Evolutionary conservation across 768 basidiomycete genomes (phyloP).

Genomic region (Symmetrospora coprosmae): DNA sequence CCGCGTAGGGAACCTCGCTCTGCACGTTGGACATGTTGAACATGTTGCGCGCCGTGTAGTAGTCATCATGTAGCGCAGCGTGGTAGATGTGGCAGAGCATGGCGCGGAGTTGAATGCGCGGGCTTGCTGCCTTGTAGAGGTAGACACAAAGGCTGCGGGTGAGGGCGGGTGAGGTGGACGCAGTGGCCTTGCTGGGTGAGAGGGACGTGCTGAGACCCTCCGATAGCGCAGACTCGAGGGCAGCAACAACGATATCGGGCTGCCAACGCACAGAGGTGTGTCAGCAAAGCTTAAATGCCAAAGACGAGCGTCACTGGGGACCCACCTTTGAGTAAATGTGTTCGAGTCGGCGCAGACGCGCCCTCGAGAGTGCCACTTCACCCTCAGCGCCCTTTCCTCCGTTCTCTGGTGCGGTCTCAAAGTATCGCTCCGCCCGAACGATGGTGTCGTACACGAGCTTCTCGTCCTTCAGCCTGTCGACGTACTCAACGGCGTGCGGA

Average conservation of each 20-base stretch:
- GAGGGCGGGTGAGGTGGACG: constrained; percentile 50
- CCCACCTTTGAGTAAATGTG: constrained; percentile 94
- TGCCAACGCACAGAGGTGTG: constrained; percentile 34
- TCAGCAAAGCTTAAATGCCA: neutral
- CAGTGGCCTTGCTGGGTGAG: constrained; percentile 3
- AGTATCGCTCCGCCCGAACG: constrained; percentile 78
- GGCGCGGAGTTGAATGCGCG: constrained; percentile 82
- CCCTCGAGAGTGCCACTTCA: constrained; percentile 47
- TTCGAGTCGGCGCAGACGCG: constrained; percentile 86
- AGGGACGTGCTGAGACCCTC: constrained; percentile 42
- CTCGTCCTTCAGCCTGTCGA: constrained; percentile 91
- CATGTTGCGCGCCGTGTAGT: constrained; percentile 94
- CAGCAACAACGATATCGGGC: constrained; percentile 85
- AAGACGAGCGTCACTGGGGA: constrained; percentile 7
- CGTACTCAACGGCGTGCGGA: constrained; percentile 96
- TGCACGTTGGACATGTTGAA: constrained; percentile 96
- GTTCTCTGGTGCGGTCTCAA: constrained; percentile 58
- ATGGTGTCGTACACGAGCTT: constrained; percentile 85
- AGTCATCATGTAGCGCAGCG: constrained; percentile 89
- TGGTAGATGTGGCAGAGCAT: constrained; percentile 98
- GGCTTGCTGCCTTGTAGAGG: constrained; percentile 81
- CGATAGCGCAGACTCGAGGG: constrained; percentile 52
- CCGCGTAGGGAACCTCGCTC: constrained; percentile 87
- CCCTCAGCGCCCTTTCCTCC: constrained; percentile 46
- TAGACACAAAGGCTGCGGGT: constrained; percentile 79